Evolutionary conservation across 306 rosid genomes (phyloP), one percentile per base, ranked within the genome.

Genomic region (Glycine latifolia): DNA sequence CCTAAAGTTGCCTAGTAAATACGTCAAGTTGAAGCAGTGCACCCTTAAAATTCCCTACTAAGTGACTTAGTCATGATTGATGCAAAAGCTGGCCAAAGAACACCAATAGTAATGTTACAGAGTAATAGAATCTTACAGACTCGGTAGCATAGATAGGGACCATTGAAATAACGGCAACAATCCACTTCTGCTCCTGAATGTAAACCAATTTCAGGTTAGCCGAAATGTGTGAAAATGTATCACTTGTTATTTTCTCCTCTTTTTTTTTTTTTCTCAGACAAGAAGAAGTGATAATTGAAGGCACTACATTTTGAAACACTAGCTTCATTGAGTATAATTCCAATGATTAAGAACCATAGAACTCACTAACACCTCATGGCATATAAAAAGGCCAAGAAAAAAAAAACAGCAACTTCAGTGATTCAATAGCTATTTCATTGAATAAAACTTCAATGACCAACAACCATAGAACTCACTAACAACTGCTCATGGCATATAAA

Each of bases 171-270:
- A 93, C 89, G 58, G 87, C 88, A 66, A 95, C 99, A 74, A 90
- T 84, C 97, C 97, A 95, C 87, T 91, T 88, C 84, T 95, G 99
- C 78, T 93, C 98, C 97, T 93, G 91, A 71, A 87, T 17, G 70
- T 43, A 84, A 61, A 79, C 61, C 67, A 76, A 76, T 12, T 76
- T 71, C 26, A 4, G 41, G 79, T 88, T 59, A 88, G 76, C 71
- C 10, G 0, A 63, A 60, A 82, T 44, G 53, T 52, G 53, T 33
- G 20, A 20, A 52, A 74, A 41, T 41, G 43, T 11, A 67, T 7
- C 53, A 48, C 37, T 11, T 41, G 50, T 61, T 68, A 10, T 44
- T 68, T 62, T 62, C 9, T 62, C 44, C 68, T 53, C 50, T 8
- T 50, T 3, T 20, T 26, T 41, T 44, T 3, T 39, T 37, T n/a